A percentile compares a stretch with the other conserved stretches of the same genome.
Evolutionary conservation across 352 stramenopile species (phyloP).

Genomic region (Pythium volutum): DNA sequence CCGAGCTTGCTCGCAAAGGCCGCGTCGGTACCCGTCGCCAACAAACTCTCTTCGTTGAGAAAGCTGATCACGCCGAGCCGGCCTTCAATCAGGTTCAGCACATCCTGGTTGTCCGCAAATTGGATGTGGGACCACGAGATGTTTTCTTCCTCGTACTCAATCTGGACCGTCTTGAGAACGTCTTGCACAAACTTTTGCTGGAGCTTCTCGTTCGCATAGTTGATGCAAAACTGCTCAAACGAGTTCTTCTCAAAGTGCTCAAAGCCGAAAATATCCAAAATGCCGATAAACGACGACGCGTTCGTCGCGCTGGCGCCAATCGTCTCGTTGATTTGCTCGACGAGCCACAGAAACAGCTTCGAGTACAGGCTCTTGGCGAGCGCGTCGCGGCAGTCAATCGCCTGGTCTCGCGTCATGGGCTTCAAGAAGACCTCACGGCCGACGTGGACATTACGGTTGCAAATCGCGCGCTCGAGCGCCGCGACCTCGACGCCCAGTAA

Average conservation of each 20-base stretch:
- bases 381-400: conserved; percentile 88
- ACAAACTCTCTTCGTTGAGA: conserved; percentile 88
- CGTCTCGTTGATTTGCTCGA: conserved; percentile 92
- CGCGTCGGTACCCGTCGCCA: conserved; percentile 78
- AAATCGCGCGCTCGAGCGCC: conserved; percentile 64
- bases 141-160: conserved; percentile 90
- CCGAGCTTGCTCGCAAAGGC: conserved; percentile 88
- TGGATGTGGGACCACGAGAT: conserved; percentile 90
- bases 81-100: conserved; percentile 89
- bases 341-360: conserved; percentile 95
- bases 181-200: conserved; percentile 91
- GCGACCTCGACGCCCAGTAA: conserved; percentile 56
- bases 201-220: conserved; percentile 91
- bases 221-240: conserved; percentile 93
- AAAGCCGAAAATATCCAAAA: conserved; percentile 93
- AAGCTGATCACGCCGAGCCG: conserved; percentile 87
- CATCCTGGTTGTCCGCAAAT: conserved; percentile 90
- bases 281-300: conserved; percentile 83
- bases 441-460: conserved; percentile 81
- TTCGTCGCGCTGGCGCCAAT: conserved; percentile 66
- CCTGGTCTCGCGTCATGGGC: conserved; percentile 83
- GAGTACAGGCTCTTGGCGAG: conserved; percentile 94
- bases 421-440: conserved; percentile 78
- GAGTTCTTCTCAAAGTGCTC: conserved; percentile 91
- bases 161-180: conserved; percentile 91